A percentile compares a stretch with the other conserved stretches of the same genome.
Evolutionary conservation across 345 rosid species (phyloP).

Genomic region (Erodium maritimum): DNA sequence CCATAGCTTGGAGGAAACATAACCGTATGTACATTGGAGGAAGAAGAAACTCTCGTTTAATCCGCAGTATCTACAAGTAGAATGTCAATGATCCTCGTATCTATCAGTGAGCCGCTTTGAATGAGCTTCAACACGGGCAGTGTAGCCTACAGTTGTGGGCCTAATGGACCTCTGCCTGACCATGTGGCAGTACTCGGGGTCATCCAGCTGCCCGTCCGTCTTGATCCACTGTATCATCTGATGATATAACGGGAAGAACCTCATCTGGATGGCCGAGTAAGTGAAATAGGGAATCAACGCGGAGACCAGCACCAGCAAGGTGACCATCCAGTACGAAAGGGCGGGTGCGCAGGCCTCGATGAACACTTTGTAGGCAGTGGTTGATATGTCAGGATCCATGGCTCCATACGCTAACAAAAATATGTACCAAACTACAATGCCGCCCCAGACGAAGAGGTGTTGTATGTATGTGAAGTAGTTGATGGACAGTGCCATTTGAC

Average conservation of each 20-base stretch:
- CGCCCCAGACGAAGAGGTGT: constrained; percentile 89
- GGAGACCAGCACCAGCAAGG: constrained; percentile 41
- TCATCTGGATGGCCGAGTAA: constrained; percentile 54
- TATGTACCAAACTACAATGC: constrained; percentile 59
- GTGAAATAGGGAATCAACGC: constrained; percentile 60
- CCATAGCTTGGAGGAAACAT: too few species aligned
- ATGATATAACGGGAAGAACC: constrained; percentile 77
- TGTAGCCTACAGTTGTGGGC: constrained; percentile 67
- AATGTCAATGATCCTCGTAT: constrained; percentile 1
- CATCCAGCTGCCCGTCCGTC: constrained; percentile 61
- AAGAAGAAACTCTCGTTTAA: too few species aligned
- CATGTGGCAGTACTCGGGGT: constrained; percentile 68
- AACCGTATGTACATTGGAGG: too few species aligned
- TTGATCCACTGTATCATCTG: constrained; percentile 92
- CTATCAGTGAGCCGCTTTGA: constrained; percentile 17
- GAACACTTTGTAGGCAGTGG: constrained; percentile 78
- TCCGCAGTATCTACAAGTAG: too few species aligned
- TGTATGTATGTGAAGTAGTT: constrained; percentile 81
- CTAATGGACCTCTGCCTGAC: constrained; percentile 74
- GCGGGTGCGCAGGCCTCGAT: constrained; percentile 80
- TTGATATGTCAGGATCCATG: constrained; percentile 53
- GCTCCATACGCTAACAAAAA: constrained; percentile 89
- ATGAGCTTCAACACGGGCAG: constrained; percentile 51
- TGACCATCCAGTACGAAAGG: constrained; percentile 58
- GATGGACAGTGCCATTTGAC: constrained; percentile 81